Evolutionary conservation across 129 eudicot species (phyloP).

Genomic region (Helianthus tuberosus): DNA sequence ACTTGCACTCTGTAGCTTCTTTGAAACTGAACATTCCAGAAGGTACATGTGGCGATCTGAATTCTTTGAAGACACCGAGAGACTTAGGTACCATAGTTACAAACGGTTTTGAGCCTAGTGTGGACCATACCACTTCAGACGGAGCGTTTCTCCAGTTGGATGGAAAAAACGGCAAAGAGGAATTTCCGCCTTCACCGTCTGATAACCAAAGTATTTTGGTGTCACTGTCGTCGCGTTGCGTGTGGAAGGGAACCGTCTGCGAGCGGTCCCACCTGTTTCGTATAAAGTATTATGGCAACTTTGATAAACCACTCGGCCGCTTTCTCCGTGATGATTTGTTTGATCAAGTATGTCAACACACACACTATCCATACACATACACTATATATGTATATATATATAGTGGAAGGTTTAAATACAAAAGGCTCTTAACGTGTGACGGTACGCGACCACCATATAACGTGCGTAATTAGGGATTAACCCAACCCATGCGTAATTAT

Average conservation of each 20-base stretch:
- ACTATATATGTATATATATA: no score
- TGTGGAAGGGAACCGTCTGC: conserved; percentile 99
- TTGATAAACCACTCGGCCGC: conserved; percentile 95
- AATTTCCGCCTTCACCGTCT: conserved; percentile 89
- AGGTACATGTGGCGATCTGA: conserved; percentile 33
- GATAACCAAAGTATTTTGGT: conserved; percentile 96
- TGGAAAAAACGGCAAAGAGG: conserved; percentile 59
- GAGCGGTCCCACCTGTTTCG: conserved; percentile 94
- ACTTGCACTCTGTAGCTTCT: conserved; percentile 33
- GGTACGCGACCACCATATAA: no score
- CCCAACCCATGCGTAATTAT: no score
- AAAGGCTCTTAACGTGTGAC: no score
- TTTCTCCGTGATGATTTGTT: conserved; percentile 87
- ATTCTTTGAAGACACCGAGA: conserved; percentile 23
- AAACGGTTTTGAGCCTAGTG: conserved; percentile 35
- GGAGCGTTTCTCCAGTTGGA: conserved; percentile 38
- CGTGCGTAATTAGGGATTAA: no score
- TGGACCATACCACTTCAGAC: conserved; percentile 27
- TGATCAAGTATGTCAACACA: conserved; percentile 62
- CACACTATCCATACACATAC: background rate
- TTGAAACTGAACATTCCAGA: conserved; percentile 15
- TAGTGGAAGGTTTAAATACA: no score
- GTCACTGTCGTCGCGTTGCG: conserved; percentile 90
- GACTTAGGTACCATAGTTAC: conserved; percentile 13
- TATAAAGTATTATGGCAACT: conserved; percentile 89